Evolutionary conservation across 371 early-diverging fungal species (phyloP), one percentile per base, ranked within the genome.

Genomic region (Apophysomyces variabilis): DNA sequence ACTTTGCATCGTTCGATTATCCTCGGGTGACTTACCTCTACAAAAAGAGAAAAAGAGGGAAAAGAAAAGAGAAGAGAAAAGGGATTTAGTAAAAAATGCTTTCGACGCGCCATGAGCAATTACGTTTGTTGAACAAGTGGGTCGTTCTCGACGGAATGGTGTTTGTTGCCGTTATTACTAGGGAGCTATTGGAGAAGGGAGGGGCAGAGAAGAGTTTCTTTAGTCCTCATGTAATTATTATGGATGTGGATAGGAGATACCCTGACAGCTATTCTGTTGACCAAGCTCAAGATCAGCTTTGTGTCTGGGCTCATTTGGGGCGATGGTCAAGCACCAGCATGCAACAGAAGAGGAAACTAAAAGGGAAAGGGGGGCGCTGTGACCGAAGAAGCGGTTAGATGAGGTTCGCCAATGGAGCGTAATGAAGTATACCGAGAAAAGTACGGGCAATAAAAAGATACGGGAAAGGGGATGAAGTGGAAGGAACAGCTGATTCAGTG

Each of bases 41-140:
- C 38, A 58, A 61, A 61, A 61, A 21, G 13, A 60, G 26, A 54
- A 37, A 38, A 43, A 26, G 38, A 37, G 16, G 38, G 60, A 45
- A 47, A 13, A 8, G 16, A 45, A 18, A 45, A 18, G 16, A 4
- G 7, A 47, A 50, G 16, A 57, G 21, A 35, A 59, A 54, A 21
- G n/a, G n/a, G 54, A 54, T 39, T 54, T 35, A 13, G 13, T 12
- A 14, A 21, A 43, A 41, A 7, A 59, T n/a, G 59, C 45, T 26
- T 26, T 26, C 3, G 13, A 11, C 38, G 14, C 43, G 18, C n/a
- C 26, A 43, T 56, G 3, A 44, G 36, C 44, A 47, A 66, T 66
- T 67, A 75, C 70, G 85, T 88, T 73, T 88, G 88, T 70, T 85
- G 80, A 61, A 89, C 78, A 38, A 88, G 75, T 37, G 88, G 87